Evolutionary conservation across 192 early-diverging fungal species (phyloP), one percentile per base, ranked within the genome.

Genomic region (Phlyctochytrium planicorne): DNA sequence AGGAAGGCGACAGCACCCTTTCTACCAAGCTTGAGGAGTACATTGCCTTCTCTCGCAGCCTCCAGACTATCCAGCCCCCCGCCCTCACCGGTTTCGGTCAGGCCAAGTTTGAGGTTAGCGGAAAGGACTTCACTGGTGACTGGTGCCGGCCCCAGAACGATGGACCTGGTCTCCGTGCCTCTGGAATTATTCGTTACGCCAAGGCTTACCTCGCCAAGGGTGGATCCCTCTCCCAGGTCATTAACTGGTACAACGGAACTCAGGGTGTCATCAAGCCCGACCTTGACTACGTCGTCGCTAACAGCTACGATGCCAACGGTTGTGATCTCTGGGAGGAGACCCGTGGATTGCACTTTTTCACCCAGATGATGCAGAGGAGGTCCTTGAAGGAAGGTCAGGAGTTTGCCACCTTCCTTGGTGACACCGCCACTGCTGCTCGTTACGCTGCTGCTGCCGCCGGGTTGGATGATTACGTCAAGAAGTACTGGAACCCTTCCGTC

Each of bases 321-420:
- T 78, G 76, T 35, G 72, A 94, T 72, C 80, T 92, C 2, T 94
- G 92, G 91, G 92, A 94, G 66, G 92, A 94, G 66, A 67, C 84
- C 2, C 64, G 78, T 0, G 92, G 86, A 3, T 1, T 31, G 35
- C 89, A 92, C 69, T 91, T 88, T 59, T 92, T 85, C 68, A 91
- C 90, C 2, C 65, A 76, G 27, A 69, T 83, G 70, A 87, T 85
- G 6, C 89, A 90, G 70, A 77, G 80, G 1, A 66, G 72, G n/a
- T 86, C 87, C 32, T 71, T 93, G 17, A 6, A 71, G 1, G 73
- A 78, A n/a, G 90, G 89, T 37, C 74, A 84, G 2, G 34, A 52
- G 14, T 75, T 91, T 66, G 88, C 81, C 0, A 33, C 25, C 17
- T 20, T 30, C 0, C n/a, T 71, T n/a, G 71, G 65, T 34, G 82